Evolutionary conservation across 148 eudicot species (phyloP), one percentile per base, ranked within the genome.

Genomic region (Rhododendron mucronatum): DNA sequence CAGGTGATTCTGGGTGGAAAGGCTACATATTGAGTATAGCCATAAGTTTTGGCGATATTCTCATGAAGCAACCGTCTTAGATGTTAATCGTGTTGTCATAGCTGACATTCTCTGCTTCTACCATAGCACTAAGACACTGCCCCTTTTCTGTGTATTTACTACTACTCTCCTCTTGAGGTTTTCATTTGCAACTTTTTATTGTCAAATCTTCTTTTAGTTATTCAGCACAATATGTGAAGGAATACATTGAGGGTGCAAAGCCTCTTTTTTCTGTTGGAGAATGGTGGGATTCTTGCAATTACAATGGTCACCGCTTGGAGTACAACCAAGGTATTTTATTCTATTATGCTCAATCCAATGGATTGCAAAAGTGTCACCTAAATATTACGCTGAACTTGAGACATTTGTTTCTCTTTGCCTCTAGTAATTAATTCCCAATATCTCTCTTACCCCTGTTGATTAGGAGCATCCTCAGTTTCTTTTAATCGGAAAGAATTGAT

Each of bases 281-380:
- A 85, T 94, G 90, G 76, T 96, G 99, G 99, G 99, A 96, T 90
- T 91, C 99, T 77, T 96, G 99, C 92, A 93, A 89, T 85, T 96
- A 96, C 91, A 90, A 88, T 73, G 94, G 97, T 89, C 84, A 84
- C 79, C 59, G 63, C 84, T 88, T 96, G 91, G 94, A 94, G 13
- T 95, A 93, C 89, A 92, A 95, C 86, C 99, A 96, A 95, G 98
- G 99, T 94, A 87, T 74, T 79, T 57, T 48, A 61, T 83, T 84
- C 18, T 78, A 11, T 4, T 20, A 28, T 69, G 85, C 3, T 1
- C 26, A 81, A 51, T 65, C 48, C 26, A 14, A 26, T n/a, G 75
- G 78, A 16, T 67, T 28, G 78, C 59, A 67, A 26, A 21, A 45
- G 30, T 83, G 63, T 47, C 15, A 2, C 20, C 41, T 4, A 83